phyloP scores from a whole-genome alignment of 2,329 filamentous ascomycete species.

The Arthrobotrys conoides region DNA sequence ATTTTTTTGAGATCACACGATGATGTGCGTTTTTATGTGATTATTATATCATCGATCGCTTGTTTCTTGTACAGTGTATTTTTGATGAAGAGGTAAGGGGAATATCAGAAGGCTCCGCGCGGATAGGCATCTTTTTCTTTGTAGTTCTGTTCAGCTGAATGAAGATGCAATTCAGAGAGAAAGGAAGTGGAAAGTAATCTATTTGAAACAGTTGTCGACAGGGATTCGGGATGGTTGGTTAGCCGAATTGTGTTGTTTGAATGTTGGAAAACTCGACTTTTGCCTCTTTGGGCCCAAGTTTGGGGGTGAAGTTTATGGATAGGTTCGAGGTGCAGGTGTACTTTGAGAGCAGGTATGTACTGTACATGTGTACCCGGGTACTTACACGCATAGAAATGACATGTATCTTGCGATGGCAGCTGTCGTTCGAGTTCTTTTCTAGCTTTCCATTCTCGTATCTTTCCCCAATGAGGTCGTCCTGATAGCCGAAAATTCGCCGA shows the following conservation, averaged over 20 bases:
- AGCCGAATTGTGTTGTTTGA: slow-evolving; percentile 58
- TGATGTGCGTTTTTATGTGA: neutral
- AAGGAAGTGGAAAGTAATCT: slow-evolving; percentile 31
- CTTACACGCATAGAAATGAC: neutral
- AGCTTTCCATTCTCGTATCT: slow-evolving; percentile 44
- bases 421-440: slow-evolving; percentile 9
- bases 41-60: slow-evolving; percentile 59
- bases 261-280: slow-evolving; percentile 36
- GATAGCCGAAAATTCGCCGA: slow-evolving; percentile 36
- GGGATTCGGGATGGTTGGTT: slow-evolving; percentile 10
- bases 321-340: slow-evolving; percentile 1
- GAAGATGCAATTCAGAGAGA: slow-evolving; percentile 17
- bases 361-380: neutral
- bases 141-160: slow-evolving; percentile 22
- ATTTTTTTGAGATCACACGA: slow-evolving; percentile 33
- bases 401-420: slow-evolving; percentile 7
- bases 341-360: neutral
- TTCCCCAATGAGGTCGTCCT: slow-evolving; percentile 37
- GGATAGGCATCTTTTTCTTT: neutral
- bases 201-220: slow-evolving; percentile 58
- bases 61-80: slow-evolving; percentile 1
- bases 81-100: neutral
- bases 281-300: no score
- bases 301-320: neutral
- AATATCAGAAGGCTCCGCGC: slow-evolving; percentile 7